Evolutionary conservation across 148 eudicot species (phyloP), one percentile per base, ranked within the genome.

Genomic region (Arbutus unedo): DNA sequence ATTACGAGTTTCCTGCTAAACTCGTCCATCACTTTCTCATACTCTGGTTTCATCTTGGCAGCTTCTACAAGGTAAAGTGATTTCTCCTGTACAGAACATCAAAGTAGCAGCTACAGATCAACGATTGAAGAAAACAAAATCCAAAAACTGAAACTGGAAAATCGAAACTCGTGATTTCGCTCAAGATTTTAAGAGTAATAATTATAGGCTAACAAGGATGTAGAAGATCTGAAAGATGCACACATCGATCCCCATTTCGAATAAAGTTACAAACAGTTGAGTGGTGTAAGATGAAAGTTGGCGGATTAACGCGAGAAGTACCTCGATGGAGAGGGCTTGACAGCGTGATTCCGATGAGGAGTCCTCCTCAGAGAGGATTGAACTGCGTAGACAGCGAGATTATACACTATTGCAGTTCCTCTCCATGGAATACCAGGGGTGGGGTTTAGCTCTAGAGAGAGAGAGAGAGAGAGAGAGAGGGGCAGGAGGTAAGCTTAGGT

Each of bases 291-390:
- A 3, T 70, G 25, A 19, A 7, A 59, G 23, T 16, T 57, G 70
- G 19, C 18, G 64, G 62, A 54, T 53, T 54, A 50, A 43, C 16
- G 81, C 81, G 50, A 78, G 64, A 78, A 43, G 41, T 78, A 78
- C 81, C 81, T 78, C 38, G 41, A 78, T 78, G 70, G 67, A 43
- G 67, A 56, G 80, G 67, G 67, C 80, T 77, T 77, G 67, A 18
- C 23, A 6, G 49, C 4, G 67, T 49, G 80, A 41, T 77, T 59
- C 70, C 70, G 70, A 44, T 57, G 41, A 25, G 70, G 16, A 78
- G 43, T 78, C 49, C 31, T 56, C 56, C 38, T 49, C 78, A 5
- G 45, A 75, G 78, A 75, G 41, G 18, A 50, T 50, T 75, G 78
- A 21, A 4, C 78, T 49, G 31, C 38, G 31, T 13, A 47, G 38